Evolutionary conservation across 768 basidiomycete species (phyloP), one percentile per base, ranked within the genome.

Genomic region (Mycena chlorophos): DNA sequence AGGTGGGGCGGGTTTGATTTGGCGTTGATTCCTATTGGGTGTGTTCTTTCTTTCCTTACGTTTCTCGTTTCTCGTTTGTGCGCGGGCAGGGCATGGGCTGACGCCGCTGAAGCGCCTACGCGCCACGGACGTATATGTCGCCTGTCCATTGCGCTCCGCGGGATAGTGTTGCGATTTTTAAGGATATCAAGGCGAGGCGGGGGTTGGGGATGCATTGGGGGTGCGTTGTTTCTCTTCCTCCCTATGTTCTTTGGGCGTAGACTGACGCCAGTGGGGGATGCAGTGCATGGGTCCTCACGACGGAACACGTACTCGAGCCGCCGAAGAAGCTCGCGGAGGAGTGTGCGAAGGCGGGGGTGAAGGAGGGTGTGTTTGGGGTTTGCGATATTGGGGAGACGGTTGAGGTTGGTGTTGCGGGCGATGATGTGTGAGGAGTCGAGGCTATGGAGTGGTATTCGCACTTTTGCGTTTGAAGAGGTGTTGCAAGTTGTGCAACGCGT

Each of bases 151-250:
- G 79, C 50, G 78, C 79, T 0, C 88, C 88, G 1, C 77, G 81
- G 47, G 88, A 89, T 65, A 79, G 84, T 26, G 87, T 89, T 3
- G 69, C 77, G 26, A 72, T 89, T 1, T 88, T 86, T 75, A 71
- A 78, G 60, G 87, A 89, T 63, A 70, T 86, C 38, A 74, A 73
- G 48, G 80, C 85, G 39, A 78, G 78, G 68, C 76, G 74, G 54
- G 86, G 82, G 0, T 64, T 88, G 3, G 86, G 79, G 0, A 87
- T 88, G 78, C 87, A 87, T 65, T 87, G 84, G 84, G 85, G 81
- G 80, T 82, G 63, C 43, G 74, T 65, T 25, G 17, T 38, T 47
- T 49, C 16, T 20, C 12, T 43, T 22, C 19, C 46, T 40, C 25
- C 47, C 27, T 28, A 34, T 47, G 20, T 51, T 38, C 40, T 16